Evolutionary conservation across 495 filamentous ascomycete species (phyloP), one percentile per base, ranked within the genome.

Genomic region (Penicillium desertorum): DNA sequence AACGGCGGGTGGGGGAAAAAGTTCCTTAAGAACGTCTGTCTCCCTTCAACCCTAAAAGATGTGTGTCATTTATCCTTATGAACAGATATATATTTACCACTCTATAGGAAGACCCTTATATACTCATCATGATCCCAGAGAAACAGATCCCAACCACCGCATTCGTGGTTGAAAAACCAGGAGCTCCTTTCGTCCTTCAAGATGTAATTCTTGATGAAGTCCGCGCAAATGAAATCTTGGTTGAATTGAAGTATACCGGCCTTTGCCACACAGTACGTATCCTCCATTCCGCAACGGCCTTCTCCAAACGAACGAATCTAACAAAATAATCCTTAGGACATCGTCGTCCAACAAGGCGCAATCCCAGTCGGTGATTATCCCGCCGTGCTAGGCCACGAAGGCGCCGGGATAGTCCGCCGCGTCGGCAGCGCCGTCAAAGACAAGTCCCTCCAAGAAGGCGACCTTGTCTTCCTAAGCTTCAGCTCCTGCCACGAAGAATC

Each of bases 341-440:
- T 71, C 52, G 68, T 77, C 48, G 55, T 79, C 34, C 70, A 75
- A 64, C 22, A 63, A 19, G 58, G 77, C 52, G 51, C 16, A 47
- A 56, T 72, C 56, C 56, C 75, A 47, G 37, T 78, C 32, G 67
- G 65, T 22, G 47, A 62, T 4, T 73, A 57, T 37, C 76, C 76
- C 3, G 69, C 66, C 12, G 76, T 78, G 7, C 72, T 83, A 17
- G 81, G 81, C 14, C 81, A 84, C 56, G 81, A 84, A 66, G 81
- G 81, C 23, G 72, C 74, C 2, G 82, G 81, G 7, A 58, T 78
- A 23, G 69, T 85, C 19, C 64, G 75, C 27, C 62, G 64, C 12
- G 23, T 78, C n/a, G 82, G 82, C 10, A 70, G 71, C 22, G 57
- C 50, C 1, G 75, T 78, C 39, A 72, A 72, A 25, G 65, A 69